Base-by-base conservation (phyloP, 176 grass and related monocot genomes). In the Avena sativa region DNA sequence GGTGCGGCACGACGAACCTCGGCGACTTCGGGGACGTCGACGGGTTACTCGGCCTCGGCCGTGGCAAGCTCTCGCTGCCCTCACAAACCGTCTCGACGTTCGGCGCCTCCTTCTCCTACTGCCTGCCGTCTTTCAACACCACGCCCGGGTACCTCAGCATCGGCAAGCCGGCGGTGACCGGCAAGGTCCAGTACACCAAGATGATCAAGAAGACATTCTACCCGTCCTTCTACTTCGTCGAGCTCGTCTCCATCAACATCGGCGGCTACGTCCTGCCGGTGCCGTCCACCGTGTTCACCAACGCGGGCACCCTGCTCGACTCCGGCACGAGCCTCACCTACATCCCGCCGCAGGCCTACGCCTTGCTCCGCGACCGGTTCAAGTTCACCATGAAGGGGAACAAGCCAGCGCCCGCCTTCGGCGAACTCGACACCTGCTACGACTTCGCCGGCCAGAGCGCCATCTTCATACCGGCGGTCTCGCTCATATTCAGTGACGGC, bases 1-100 rank as follows among this genome's bases (percentile, higher is more conserved):
- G 95, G 3, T 97, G 95, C 79, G 85, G 87, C 77, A 34, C 78
- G 5, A 8, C 1, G 6, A 90, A 90, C 69, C 38, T 9, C 9
- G 92, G 91, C 3, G 8, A 43, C 40, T 93, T 94, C 74, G 95
- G 93, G 30, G 2, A 17, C 0, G 56, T 85, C 2, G 93, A 83
- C 13, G 91, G 95, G 51, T 64, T 97, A 3, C 61, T 97, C 40
- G 93, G 95, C 46, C 83, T 97, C 25, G 93, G 93, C 57, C 93
- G 89, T 5, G 76, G 81, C 3, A 15, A 43, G 6, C 52, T 93
- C 8, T 98, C 95, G 0, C 36, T 98, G 40, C 5, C 81, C 6
- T 93, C 87, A 21, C 95, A 97, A 4, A 87, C 85, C 4, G 51
- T 86, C 4, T 10, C 60, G 0, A 58, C 85, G 3, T 78, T 95